Base-by-base conservation (phyloP, 1,284 basidiomycete genomes). In the Austroboletus novae-zelandiae region DNA sequence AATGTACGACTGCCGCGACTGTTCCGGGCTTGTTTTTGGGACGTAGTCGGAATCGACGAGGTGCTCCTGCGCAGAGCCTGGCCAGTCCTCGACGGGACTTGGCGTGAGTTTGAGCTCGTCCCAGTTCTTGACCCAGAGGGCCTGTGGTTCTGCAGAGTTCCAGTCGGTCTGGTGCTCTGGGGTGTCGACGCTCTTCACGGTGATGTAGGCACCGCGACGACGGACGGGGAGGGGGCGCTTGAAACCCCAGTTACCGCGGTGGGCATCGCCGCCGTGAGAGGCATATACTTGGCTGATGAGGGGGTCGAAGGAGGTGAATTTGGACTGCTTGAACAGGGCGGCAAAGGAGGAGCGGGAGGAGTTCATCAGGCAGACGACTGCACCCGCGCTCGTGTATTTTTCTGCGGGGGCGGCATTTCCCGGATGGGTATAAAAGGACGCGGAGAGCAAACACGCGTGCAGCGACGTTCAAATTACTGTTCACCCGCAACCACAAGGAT, bases 391-490 rank as follows among this genome's bases (percentile, higher is more conserved):
- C 34, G 2, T n/a, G 5, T 46, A 4, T 23, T 47, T 51, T 55
- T 51, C 35, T 42, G 20, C 13, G 9, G 8, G 3, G 30, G 43
- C 64, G 68, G 68, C 60, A 62, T 53, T 25, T 53, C 47, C 66
- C 68, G 66, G 35, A 14, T 3, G 25, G 11, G 23, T 62, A 58
- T 31, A 53, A 50, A 66, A 54, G 34, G 23, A 29, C 29, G 34
- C 34, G 34, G 30, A 30, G 39, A 41, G 47, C 30, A 29, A 53
- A 61, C 53, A 23, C 13, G 20, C 58, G 54, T 57, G 23, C 52
- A 45, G 50, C 76, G 78, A 77, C 83, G 86, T 84, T 68, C 78
- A 84, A 89, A 89, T 90, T 90, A 80, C 88, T 81, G 73, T 87
- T 78, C 71, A 68, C 59, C 53, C 53, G 68, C 71, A 71, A 64